phyloP scores from a whole-genome alignment of 225 moss, liverwort and hornwort genomes.

The Neckera pumila region DNA sequence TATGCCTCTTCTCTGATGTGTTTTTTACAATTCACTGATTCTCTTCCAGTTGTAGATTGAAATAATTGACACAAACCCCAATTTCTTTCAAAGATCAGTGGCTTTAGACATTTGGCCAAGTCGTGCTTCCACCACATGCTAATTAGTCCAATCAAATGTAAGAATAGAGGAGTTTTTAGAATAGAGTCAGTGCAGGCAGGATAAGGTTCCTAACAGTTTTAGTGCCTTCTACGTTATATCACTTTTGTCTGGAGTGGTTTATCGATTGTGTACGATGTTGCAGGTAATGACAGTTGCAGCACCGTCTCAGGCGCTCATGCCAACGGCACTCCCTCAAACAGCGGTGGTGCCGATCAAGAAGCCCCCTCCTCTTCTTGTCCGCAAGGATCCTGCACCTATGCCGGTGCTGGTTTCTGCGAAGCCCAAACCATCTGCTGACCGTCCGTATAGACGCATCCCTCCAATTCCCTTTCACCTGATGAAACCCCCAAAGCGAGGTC shows the following conservation, averaged over 20 bases:
- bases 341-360: conserved; percentile 21
- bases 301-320: conserved; percentile 22
- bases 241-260: neutral
- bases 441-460: conserved; percentile 51
- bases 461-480: conserved; percentile 47
- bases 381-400: conserved; percentile 25
- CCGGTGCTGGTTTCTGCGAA: conserved; percentile 23
- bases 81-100: neutral
- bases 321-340: conserved; percentile 15
- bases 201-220: neutral
- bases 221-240: neutral
- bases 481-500: conserved; percentile 46
- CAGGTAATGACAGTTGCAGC: conserved; percentile 30
- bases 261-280: neutral
- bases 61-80: neutral
- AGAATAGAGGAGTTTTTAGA: neutral
- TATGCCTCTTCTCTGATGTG: neutral
- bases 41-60: neutral
- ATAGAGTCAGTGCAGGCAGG: neutral
- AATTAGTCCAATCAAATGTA: neutral
- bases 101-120: neutral
- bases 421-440: conserved; percentile 47
- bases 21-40: neutral
- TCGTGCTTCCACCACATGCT: neutral
- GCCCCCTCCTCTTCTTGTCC: conserved; percentile 47